phyloP scores from a whole-genome alignment of 176 grass and related monocot genomes.

The Zizania latifolia region DNA sequence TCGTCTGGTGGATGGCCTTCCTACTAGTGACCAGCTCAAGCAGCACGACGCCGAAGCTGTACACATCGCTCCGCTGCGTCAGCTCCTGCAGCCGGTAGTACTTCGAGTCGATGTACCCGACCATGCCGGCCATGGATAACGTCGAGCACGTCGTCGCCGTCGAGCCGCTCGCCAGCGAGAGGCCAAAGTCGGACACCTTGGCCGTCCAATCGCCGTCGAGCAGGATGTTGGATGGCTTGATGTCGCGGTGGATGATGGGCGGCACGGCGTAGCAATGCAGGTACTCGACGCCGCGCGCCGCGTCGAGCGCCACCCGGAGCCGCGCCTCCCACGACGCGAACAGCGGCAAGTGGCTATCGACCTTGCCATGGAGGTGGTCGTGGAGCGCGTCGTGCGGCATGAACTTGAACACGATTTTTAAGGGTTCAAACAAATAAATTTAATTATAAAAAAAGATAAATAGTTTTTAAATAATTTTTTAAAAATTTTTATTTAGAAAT shows the following conservation, averaged over 20 bases:
- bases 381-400: too few species aligned
- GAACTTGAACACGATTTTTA: too few species aligned
- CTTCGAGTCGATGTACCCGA: slow-evolving; percentile 96
- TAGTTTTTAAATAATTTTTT: too few species aligned
- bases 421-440: too few species aligned
- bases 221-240: slow-evolving; percentile 98
- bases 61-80: slow-evolving; percentile 83
- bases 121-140: slow-evolving; percentile 54
- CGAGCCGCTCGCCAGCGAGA: too few species aligned
- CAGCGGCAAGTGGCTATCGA: too few species aligned
- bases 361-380: too few species aligned
- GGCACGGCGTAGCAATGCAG: slow-evolving; percentile 94
- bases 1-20: slow-evolving; percentile 63
- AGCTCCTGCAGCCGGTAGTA: slow-evolving; percentile 82
- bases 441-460: too few species aligned
- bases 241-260: slow-evolving; percentile 97
- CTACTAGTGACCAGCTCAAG: slow-evolving; percentile 78
- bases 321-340: too few species aligned
- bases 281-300: slow-evolving; percentile 90
- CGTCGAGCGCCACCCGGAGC: slow-evolving; percentile 71
- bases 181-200: too few species aligned
- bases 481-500: too few species aligned
- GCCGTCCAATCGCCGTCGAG: slow-evolving; percentile 67
- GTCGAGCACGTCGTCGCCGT: background rate
- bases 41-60: slow-evolving; percentile 92